phyloP scores from a whole-genome alignment of 495 filamentous ascomycete genomes.

The Aspergillus cavernicola region DNA sequence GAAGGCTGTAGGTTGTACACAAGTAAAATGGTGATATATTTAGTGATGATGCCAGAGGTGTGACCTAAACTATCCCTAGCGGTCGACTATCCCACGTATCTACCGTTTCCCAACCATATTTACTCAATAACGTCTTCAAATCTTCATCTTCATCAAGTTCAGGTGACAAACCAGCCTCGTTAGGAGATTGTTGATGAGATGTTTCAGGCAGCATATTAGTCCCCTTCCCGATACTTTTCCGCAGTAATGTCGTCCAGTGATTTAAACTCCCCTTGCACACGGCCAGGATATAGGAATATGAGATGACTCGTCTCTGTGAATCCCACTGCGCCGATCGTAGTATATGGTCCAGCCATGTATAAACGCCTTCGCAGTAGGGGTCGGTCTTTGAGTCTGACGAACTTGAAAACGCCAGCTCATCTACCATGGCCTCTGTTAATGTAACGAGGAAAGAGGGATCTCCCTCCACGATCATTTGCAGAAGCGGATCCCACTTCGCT shows the following conservation, averaged over 20 bases:
- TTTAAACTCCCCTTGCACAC: slow-evolving; percentile 32
- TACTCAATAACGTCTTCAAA: slow-evolving; percentile 23
- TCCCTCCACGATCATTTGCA: slow-evolving; percentile 30
- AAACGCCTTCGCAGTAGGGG: slow-evolving; percentile 29
- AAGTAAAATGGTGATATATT: too few relatives aligned
- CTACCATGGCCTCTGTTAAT: slow-evolving; percentile 34
- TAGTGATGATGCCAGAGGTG: too few relatives aligned
- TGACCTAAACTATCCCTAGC: slow-evolving; percentile 26
- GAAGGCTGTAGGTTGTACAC: neutral
- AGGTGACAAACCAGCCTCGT: neutral
- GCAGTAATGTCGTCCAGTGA: slow-evolving; percentile 30
- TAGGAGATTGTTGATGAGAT: too few relatives aligned
- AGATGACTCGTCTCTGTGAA: slow-evolving; percentile 22
- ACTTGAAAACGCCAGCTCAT: slow-evolving; percentile 27
- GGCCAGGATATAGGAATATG: slow-evolving; percentile 30
- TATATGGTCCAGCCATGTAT: slow-evolving; percentile 41
- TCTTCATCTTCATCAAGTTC: too few relatives aligned
- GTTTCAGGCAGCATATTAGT: neutral
- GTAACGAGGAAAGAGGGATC: slow-evolving; percentile 30
- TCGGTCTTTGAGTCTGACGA: slow-evolving; percentile 16
- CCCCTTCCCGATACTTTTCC: slow-evolving; percentile 17
- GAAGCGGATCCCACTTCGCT: slow-evolving; percentile 33
- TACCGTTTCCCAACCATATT: slow-evolving; percentile 31
- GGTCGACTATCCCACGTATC: slow-evolving; percentile 37
- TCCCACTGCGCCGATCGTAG: slow-evolving; percentile 34